Conservation (phyloP, 148 eudicot genomes). For the Arctostaphylos glauca region DNA sequence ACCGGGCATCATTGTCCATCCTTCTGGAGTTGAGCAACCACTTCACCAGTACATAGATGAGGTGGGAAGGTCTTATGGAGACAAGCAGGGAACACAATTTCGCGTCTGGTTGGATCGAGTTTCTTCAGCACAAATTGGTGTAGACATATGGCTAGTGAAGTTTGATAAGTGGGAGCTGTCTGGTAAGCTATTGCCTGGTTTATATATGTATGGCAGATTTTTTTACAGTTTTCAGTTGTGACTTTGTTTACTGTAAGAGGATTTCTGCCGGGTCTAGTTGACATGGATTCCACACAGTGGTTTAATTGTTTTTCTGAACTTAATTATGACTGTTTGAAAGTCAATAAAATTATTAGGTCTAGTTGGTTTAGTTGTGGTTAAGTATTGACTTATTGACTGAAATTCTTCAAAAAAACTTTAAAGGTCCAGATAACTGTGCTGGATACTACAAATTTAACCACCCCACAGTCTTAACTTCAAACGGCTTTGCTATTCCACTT, state of each 20-base stretch:
- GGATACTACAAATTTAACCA: not conserved
- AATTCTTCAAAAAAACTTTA: not conserved
- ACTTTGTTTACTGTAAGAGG: not conserved
- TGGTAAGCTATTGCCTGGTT: constrained; percentile 28
- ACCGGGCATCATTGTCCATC: constrained; percentile 34
- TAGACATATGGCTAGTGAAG: constrained; percentile 57
- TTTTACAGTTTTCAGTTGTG: not conserved
- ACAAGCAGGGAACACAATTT: constrained; percentile 38
- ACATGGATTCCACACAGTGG: not conserved
- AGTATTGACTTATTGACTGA: not conserved
- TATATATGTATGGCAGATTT: not conserved
- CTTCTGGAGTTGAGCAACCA: constrained; percentile 33
- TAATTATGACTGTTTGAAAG: not conserved
- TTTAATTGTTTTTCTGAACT: not conserved
- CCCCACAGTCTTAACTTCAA: not conserved
- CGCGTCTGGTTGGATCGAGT: constrained; percentile 40
- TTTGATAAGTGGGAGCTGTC: constrained; percentile 59
- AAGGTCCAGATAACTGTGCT: not conserved
- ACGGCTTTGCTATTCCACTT: too few species aligned
- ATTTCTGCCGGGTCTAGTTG: not conserved
- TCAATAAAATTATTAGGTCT: not conserved
- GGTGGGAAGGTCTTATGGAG: constrained; percentile 36
- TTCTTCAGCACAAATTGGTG: constrained; percentile 45
- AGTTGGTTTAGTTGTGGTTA: not conserved
- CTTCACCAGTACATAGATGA: constrained; percentile 37